Evolutionary conservation across 768 basidiomycete species (phyloP), one percentile per base, ranked within the genome.

Genomic region (Collybiopsis confluens): DNA sequence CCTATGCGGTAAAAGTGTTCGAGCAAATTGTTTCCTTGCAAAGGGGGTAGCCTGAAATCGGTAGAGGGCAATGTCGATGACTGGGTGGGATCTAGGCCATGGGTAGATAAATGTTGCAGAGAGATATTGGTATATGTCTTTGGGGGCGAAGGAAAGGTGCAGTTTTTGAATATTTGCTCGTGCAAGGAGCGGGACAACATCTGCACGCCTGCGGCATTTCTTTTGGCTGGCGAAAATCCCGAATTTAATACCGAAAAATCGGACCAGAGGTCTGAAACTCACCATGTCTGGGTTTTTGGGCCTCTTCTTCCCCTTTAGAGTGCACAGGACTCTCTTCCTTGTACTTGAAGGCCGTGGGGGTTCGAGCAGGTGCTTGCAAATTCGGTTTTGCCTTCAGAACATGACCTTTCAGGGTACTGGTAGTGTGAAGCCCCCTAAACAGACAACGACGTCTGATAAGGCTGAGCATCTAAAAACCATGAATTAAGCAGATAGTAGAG

Each of bases 191-290:
- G 80, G 15, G 93, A 90, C 50, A 98, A 82, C 52, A 97, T 82
- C 64, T 98, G 95, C 6, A 98, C 94, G n/a, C 95, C 95, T 38
- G 93, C 76, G 56, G 88, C 82, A 64, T 97, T 98, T 51, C 92
- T 80, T 65, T 85, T 82, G 56, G 77, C 85, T 85, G 54, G 16
- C n/a, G n/a, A n/a, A 28, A 24, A 36, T 49, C 21, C 1, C n/a
- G 23, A 33, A 44, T 28, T 21, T 55, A 10, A 59, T 18, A 21
- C 6, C 41, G 20, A 3, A 28, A 37, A 26, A 43, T 38, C n/a
- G 27, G 5, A 8, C 20, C 43, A 23, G 27, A 45, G 16, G n/a
- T 37, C 4, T 37, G 23, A 1, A 21, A 44, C 59, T 30, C 41
- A 59, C 56, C 56, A 23, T 61, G 36, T 36, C 18, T 50, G 46